These are phyloP conservation scores for carrot (Daucus carota) DNA, from an alignment of 129 eudicot species.

Conservation along the genomic window DNA sequence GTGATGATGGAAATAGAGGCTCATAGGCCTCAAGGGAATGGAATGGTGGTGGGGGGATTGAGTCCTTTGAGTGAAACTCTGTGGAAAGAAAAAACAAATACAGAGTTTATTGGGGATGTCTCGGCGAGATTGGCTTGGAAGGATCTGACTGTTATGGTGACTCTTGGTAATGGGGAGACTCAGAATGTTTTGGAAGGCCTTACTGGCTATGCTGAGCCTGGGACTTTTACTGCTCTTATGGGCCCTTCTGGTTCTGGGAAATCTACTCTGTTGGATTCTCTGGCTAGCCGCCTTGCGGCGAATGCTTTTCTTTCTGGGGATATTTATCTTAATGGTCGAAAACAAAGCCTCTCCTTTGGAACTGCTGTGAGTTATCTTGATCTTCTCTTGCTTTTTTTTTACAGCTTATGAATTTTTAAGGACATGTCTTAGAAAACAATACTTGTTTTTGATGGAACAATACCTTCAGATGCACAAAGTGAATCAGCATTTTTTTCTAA, in stretches of 20 bases:
- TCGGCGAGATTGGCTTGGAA: constrained; percentile 93
- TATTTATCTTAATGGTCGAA: constrained; percentile 78
- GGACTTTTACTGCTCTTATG: constrained; percentile 90
- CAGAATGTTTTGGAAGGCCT: constrained; percentile 76
- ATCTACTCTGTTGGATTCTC: constrained; percentile 90
- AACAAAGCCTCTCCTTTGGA: constrained; percentile 83
- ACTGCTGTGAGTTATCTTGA: constrained; percentile 61
- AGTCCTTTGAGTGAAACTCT: constrained; percentile 83
- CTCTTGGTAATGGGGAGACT: constrained; percentile 71
- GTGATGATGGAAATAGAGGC: constrained; percentile 70
- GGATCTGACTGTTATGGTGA: constrained; percentile 88
- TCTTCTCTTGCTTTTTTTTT: neutral
- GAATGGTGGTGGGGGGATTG: constrained; percentile 42
- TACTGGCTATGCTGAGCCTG: constrained; percentile 93
- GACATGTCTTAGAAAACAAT: too few relatives aligned
- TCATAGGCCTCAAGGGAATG: constrained; percentile 26
- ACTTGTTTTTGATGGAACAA: neutral
- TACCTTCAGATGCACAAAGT: neutral
- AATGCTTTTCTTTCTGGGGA: constrained; percentile 84
- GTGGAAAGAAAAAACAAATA: constrained; percentile 64
- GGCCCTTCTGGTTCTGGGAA: constrained; percentile 99
- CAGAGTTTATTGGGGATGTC: constrained; percentile 67
- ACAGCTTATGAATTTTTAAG: neutral
- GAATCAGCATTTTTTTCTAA: neutral
- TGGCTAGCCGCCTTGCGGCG: constrained; percentile 84